Base-by-base conservation (phyloP, 176 grass and related monocot species). In the Oryza coarctata region DNA sequence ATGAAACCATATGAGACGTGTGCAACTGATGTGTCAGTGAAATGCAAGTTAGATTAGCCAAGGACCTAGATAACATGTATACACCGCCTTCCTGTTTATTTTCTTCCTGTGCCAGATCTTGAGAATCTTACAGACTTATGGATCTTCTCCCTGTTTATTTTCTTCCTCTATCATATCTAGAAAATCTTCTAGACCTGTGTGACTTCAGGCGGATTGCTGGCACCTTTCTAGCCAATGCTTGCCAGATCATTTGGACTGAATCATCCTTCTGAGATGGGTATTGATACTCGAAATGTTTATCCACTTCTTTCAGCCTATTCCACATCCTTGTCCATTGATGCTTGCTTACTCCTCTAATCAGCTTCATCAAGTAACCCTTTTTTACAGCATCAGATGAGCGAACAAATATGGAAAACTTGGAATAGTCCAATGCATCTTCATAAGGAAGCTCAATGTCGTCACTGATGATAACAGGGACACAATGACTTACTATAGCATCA, bases 381-480 rank as follows among this genome's bases (percentile, higher is more conserved):
- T 92, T 94, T 12, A 92, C 60, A 25, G 91, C 89, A 84, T 97
- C 91, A 5, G 85, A 89, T 0, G 94, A 86, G 20, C 82, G 87
- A 12, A 97, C 89, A 80, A 97, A 94, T 63, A 97, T 73, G 73
- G 91, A 97, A 49, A 97, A 94, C 57, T 94, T 84, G 22, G 94
- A 94, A 71, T 94, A 97, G 29, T 97, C 87, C 12, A 97, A 66
- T 39, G 84, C 80, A 34, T 97, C 91, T 68, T 97, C 94, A 0
- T 92, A 97, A 13, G 94, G 91, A 70, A 94, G 91, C 80, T 97
- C 94, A 13, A 97, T 97, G 67, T 97, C 84, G 0, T 97, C 91
- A 30, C 91, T 94, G 57, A 97, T 94, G 65, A 94, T 90, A 67
- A 94, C 85, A 27, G 94, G 94, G 28, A 97, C 85, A 49, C 94